Evolutionary conservation across 2,329 filamentous ascomycete genomes (phyloP).

Genomic region (Penicillium rolfsii): DNA sequence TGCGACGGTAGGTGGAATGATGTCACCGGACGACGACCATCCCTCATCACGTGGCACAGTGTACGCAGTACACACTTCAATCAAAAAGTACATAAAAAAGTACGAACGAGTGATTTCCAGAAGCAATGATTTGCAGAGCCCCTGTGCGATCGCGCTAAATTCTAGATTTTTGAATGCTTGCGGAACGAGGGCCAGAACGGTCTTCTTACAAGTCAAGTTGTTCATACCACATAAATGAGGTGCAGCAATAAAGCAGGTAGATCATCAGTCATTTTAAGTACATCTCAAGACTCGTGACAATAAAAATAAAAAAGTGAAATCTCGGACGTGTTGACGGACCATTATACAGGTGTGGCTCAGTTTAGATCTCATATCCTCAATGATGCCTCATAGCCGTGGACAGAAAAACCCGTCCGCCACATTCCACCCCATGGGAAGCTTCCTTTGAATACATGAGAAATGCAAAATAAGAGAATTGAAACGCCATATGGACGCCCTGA

Average conservation of each 20-base stretch:
- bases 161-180: neutral
- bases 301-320: neutral
- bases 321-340: neutral
- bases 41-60: slow-evolving; percentile 8
- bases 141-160: neutral
- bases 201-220: neutral
- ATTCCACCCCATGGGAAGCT: neutral
- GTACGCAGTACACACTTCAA: neutral
- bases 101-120: slow-evolving; percentile 6
- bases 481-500: neutral
- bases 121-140: neutral
- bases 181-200: neutral
- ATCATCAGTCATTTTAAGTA: slow-evolving; percentile 11
- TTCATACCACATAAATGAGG: neutral
- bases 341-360: neutral
- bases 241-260: neutral
- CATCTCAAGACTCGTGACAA: neutral
- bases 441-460: neutral
- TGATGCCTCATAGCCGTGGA: neutral
- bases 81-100: neutral
- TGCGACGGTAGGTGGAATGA: neutral
- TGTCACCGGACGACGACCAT: slow-evolving; percentile 1
- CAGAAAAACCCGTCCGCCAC: neutral
- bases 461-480: neutral
- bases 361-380: neutral